phyloP scores from a whole-genome alignment of 2,329 filamentous ascomycete genomes.

The Ophiostoma montium region DNA sequence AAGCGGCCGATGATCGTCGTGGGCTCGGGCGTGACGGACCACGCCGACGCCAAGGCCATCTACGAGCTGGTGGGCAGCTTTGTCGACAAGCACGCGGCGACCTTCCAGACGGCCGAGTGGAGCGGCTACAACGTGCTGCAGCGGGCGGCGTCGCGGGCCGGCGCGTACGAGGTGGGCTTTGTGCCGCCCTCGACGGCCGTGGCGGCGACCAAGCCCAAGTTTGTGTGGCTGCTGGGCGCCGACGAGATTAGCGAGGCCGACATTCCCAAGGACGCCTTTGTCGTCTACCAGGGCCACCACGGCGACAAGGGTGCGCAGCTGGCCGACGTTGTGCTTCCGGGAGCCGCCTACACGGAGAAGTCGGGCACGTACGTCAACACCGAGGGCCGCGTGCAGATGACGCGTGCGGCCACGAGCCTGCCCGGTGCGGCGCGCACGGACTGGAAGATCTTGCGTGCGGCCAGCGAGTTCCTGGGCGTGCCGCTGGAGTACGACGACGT shows the following conservation, averaged over 20 bases:
- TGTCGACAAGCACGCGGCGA: conserved; percentile 81
- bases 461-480: conserved; percentile 76
- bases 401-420: conserved; percentile 73
- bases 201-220: conserved; percentile 77
- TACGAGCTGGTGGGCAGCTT: conserved; percentile 85
- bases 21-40: conserved; percentile 82
- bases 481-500: conserved; percentile 90
- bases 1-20: conserved; percentile 95
- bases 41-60: conserved; percentile 79
- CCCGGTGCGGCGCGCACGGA: conserved; percentile 86
- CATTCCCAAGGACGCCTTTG: conserved; percentile 89
- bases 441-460: conserved; percentile 97
- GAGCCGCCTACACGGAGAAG: conserved; percentile 95
- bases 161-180: conserved; percentile 93
- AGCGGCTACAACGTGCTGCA: conserved; percentile 97
- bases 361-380: conserved; percentile 94
- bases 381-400: conserved; percentile 90
- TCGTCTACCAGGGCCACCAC: conserved; percentile 97
- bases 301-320: conserved; percentile 87
- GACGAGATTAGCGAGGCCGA: conserved; percentile 78
- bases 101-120: conserved; percentile 83
- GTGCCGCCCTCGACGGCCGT: conserved; percentile 70
- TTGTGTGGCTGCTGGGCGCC: conserved; percentile 90
- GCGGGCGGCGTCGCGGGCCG: conserved; percentile 78
- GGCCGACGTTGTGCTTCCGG: conserved; percentile 85